phyloP scores from a whole-genome alignment of 2,329 filamentous ascomycete species.

The Stemphylium lycopersici region DNA sequence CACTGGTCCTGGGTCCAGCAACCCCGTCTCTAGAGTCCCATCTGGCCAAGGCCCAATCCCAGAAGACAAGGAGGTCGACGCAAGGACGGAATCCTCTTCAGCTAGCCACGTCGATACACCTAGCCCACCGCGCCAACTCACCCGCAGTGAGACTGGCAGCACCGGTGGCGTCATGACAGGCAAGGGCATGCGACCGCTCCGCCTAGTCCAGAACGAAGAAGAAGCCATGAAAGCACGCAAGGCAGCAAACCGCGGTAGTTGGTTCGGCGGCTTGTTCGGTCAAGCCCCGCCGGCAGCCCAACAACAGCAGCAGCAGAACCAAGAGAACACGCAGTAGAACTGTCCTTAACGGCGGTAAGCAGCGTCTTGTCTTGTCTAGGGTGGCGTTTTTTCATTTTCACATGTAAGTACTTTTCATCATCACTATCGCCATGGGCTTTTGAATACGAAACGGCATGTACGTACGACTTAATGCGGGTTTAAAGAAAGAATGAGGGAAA shows the following conservation, averaged over 20 bases:
- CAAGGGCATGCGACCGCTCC: conserved; percentile 80
- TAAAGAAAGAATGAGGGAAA: not conserved
- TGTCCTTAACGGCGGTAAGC: not conserved
- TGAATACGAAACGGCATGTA: conserved; percentile 10
- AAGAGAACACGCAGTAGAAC: conserved; percentile 14
- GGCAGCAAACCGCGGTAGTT: conserved; percentile 53
- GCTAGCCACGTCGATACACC: conserved; percentile 45
- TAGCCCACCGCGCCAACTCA: conserved; percentile 65
- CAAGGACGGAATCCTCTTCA: conserved; percentile 31
- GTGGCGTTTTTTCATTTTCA: not conserved
- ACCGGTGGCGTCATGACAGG: conserved; percentile 55
- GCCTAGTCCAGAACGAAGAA: conserved; percentile 77
- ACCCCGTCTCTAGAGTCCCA: conserved; percentile 50
- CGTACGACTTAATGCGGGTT: conserved; percentile 15
- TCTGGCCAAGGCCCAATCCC: conserved; percentile 38
- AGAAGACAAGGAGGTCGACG: conserved; percentile 42
- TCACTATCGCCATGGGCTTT: conserved; percentile 1
- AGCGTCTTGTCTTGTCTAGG: not conserved
- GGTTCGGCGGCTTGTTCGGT: conserved; percentile 55
- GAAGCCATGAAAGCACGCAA: conserved; percentile 49
- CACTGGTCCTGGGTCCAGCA: conserved; percentile 47
- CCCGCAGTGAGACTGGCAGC: conserved; percentile 41
- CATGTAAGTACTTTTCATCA: conserved; percentile 12
- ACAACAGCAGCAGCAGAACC: conserved; percentile 3
- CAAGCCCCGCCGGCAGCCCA: conserved; percentile 31